Percentiles rank a stretch among this genome's conserved stretches.
phyloP scores from a whole-genome alignment of 2,329 filamentous ascomycete species.

The Fusarium clavum region DNA sequence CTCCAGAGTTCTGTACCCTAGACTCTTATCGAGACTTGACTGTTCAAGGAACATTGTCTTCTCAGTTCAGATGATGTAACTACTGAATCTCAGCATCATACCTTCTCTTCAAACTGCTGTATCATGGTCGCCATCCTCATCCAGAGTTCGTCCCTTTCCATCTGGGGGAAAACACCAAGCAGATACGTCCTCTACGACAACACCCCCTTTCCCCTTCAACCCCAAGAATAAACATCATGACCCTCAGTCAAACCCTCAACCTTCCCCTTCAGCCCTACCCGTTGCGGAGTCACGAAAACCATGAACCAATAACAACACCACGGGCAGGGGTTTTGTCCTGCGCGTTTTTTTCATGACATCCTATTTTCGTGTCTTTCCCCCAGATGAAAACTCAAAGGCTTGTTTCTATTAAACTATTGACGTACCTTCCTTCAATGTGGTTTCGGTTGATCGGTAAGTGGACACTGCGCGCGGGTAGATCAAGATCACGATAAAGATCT shows the following conservation, averaged over 20 bases:
- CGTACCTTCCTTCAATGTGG: slow-evolving; percentile 21
- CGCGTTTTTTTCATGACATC: slow-evolving; percentile 17
- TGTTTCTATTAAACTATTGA: slow-evolving; percentile 12
- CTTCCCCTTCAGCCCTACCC: slow-evolving; percentile 39
- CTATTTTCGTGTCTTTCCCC: slow-evolving; percentile 23
- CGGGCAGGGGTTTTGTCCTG: slow-evolving; percentile 29
- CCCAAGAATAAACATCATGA: slow-evolving; percentile 39
- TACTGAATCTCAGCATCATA: neutral
- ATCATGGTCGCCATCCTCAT: neutral
- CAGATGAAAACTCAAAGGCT: neutral
- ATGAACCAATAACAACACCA: slow-evolving; percentile 37
- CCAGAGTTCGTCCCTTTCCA: neutral
- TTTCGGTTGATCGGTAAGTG: slow-evolving; percentile 41
- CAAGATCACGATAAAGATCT: slow-evolving; percentile 31
- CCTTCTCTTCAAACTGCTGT: neutral
- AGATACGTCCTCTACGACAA: slow-evolving; percentile 25
- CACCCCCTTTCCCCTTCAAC: slow-evolving; percentile 30
- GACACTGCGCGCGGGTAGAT: slow-evolving; percentile 35
- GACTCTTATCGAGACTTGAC: neutral
- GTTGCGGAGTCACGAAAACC: slow-evolving; percentile 35
- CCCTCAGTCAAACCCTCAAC: slow-evolving; percentile 32
- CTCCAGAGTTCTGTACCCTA: neutral
- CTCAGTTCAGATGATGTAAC: neutral
- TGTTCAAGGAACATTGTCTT: neutral
- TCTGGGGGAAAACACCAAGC: neutral